Evolutionary conservation across 176 grass and related monocot species (phyloP), one percentile per base, ranked within the genome.

Genomic region (Oryza rufipogon): DNA sequence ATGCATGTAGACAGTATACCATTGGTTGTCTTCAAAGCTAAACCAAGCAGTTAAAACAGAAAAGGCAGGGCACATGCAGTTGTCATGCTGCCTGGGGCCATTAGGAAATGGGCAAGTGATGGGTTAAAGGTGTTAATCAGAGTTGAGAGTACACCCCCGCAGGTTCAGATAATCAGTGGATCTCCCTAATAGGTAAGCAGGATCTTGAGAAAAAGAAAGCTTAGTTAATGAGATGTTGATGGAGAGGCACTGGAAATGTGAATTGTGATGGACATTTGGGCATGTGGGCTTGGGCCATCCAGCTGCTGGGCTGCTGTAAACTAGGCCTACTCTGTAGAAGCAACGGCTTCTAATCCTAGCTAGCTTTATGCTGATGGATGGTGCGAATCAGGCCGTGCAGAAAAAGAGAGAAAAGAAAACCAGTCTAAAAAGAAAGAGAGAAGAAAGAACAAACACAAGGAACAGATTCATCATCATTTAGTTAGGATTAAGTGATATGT

Each of bases 91-190:
- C 58, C 58, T 63, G n/a, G 58, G 58, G n/a, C 58, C 58, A 63
- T 63, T 63, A 68, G 34, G 7, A 54, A 85, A 76, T 51, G 82
- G 64, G 72, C 72, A 32, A 52, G 73, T 68, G 9, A 84, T 84
- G 83, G 74, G 32, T 60, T 74, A 32, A 86, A 79, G 34, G 17
- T 5, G n/a, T 28, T 66, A 36, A 78, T 22, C 36, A 49, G 60
- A 66, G 12, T 14, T 74, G 41, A 74, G 26, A 81, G 56, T 61
- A 22, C 56, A 61, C 56, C 20, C 20, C 56, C 56, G 22, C 56
- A 61, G 56, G 20, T 22, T 63, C 19, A 63, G 20, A 63, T 63
- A n/a, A 63, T 23, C 58, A 63, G 58, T 9, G 7, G 58, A 63
- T 23, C 58, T 63, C 58, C n/a, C 7, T 63, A 9, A 23, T 63